phyloP scores from a whole-genome alignment of 2,329 filamentous ascomycete species.

The Scleromitrula shiraiana region DNA sequence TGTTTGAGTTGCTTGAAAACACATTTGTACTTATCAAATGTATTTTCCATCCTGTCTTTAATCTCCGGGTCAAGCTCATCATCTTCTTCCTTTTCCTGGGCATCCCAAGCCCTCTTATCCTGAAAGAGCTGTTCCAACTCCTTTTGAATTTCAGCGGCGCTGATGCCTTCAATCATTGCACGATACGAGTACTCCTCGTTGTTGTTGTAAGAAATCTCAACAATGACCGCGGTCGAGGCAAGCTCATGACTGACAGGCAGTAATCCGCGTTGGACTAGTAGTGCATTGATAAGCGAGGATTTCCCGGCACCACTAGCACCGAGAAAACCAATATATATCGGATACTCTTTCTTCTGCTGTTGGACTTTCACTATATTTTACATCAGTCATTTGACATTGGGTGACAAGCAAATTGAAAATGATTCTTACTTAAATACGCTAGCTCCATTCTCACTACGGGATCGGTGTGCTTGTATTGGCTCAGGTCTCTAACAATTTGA shows the following conservation, averaged over 20 bases:
- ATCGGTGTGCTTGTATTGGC: too few species aligned
- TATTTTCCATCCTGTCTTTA: slow-evolving; percentile 28
- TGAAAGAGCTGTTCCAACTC: slow-evolving; percentile 16
- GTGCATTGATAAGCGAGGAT: slow-evolving; percentile 53
- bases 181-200: slow-evolving; percentile 4
- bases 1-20: neutral
- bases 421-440: too few species aligned
- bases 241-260: slow-evolving; percentile 9
- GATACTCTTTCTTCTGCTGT: slow-evolving; percentile 6
- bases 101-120: slow-evolving; percentile 6
- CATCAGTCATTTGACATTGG: neutral
- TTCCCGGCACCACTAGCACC: slow-evolving; percentile 56
- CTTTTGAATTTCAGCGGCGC: slow-evolving; percentile 9
- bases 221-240: slow-evolving; percentile 14
- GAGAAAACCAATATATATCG: slow-evolving; percentile 35
- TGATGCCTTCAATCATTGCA: slow-evolving; percentile 11
- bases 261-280: slow-evolving; percentile 26
- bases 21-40: neutral
- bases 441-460: too few species aligned
- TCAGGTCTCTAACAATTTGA: too few species aligned
- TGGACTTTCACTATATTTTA: neutral
- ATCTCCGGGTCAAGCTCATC: neutral
- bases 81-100: neutral
- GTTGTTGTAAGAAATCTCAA: slow-evolving; percentile 16
- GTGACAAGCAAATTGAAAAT: too few species aligned